Base-by-base conservation (phyloP, 306 rosid genomes). In the Amphicarpaea edgeworthii region DNA sequence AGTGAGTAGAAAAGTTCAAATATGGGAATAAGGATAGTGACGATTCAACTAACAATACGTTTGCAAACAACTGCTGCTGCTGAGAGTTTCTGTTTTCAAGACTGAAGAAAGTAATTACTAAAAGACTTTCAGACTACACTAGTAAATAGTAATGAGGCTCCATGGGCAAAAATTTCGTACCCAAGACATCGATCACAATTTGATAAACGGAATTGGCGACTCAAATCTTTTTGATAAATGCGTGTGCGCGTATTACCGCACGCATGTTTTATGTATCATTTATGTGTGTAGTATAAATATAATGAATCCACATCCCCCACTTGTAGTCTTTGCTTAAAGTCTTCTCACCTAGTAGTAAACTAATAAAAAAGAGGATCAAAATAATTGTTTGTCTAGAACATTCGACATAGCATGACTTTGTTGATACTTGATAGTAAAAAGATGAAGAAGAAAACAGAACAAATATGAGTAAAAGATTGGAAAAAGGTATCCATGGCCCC, bases 401-500 rank as follows among this genome's bases (percentile, higher is more conserved):
- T 70, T 70, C 62, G 47, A 45, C 79, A 71, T 8, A 54, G 81
- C 82, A 77, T 66, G 79, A 11, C 67, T 72, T 72, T 37, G 63
- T 77, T 45, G 26, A 49, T 61, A 59, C 10, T 60, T 9, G 26
- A 41, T 77, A 8, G 5, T 12, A 21, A 42, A 70, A 70, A 63
- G 64, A 70, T 10, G 49, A 60, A 9, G 68, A 71, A 55, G 51
- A 59, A n/a, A 68, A 74, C 71, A 73, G 21, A 51, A 73, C 5
- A 57, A 41, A 15, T 24, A 20, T 53, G 26, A 66, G 57, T 32
- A 46, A 30, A 5, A 34, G 41, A 63, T 19, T 63, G 64, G 19
- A 11, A 16, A 40, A 37, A 38, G 38, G 12, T 28, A 30, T 17
- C 21, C 3, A 55, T 77, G 71, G 71, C 45, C 76, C 75, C 72